These are phyloP conservation scores for Sequoia sempervirens DNA, from an alignment of 75 land plant genomes.

Conservation along the genomic window DNA sequence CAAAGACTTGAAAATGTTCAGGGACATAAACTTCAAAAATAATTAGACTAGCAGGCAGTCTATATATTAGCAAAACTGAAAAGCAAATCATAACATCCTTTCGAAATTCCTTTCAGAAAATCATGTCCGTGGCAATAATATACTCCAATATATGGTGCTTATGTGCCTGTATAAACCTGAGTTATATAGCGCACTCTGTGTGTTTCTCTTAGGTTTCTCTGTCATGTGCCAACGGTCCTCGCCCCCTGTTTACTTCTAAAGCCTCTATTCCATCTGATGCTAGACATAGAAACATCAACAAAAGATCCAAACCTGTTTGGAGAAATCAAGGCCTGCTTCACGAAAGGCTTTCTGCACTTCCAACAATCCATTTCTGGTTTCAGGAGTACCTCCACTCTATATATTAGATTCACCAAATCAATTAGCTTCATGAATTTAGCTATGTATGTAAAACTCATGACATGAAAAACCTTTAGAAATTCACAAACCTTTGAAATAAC, in stretches of 20 bases:
- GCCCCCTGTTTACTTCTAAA: not conserved
- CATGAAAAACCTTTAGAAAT: not conserved
- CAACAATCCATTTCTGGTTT: conserved; percentile 92
- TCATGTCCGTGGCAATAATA: not conserved
- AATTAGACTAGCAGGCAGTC: not conserved
- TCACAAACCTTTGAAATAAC: conserved; percentile 83
- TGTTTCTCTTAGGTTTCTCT: not conserved
- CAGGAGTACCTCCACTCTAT: conserved; percentile 99
- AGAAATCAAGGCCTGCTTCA: conserved; percentile 79
- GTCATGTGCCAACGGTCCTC: not conserved
- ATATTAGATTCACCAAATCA: not conserved
- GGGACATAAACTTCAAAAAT: not conserved
- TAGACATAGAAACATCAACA: conserved; percentile 18
- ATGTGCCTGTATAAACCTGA: not conserved
- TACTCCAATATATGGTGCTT: not conserved
- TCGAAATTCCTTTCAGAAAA: not conserved
- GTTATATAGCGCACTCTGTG: not conserved
- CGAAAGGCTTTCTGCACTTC: conserved; percentile 97
- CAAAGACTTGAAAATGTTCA: not conserved
- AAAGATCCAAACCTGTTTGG: conserved; percentile 86
- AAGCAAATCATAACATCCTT: not conserved
- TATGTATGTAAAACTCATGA: not conserved
- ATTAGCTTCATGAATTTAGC: not conserved
- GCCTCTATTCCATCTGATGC: not conserved
- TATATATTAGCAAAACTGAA: not conserved